Base-by-base conservation (phyloP, 2,329 filamentous ascomycete genomes). In the Arthrocladium fulminans region DNA sequence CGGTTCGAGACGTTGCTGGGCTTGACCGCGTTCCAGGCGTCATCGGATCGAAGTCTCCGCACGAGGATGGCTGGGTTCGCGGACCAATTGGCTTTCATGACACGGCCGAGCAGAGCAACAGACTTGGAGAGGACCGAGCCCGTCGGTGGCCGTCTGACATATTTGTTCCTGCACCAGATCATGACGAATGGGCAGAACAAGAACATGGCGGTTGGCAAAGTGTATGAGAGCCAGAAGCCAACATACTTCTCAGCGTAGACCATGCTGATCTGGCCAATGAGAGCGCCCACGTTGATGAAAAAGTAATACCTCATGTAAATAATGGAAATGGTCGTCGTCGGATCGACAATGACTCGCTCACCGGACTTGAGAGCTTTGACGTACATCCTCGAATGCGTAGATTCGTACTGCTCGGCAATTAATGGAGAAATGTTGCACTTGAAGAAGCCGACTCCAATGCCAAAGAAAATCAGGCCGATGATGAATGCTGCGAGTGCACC, bases 391-490 rank as follows among this genome's bases (percentile, higher is more conserved):
- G 39, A 23, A 4, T 41, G 19, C 53, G 72, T 75, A 2, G 70
- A 74, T 49, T 81, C 76, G 23, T 70, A 73, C 64, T 87, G 83
- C 59, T 87, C 83, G 17, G 81, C 82, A 47, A 87, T 76, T 15
- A 86, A 68, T 0, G 83, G 81, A 0, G 81, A 80, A 37, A 89
- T 84, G 60, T 89, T 89, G 54, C 82, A 78, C 71, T 89, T 90
- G 76, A 89, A 88, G 59, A 86, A 83, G 53, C 85, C 85, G 1
- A 84, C 86, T 37, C 85, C 85, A 24, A 86, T 64, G n/a, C 83
- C 83, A 61, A 88, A 77, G 60, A 88, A 74, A 38, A 85, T 65
- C 55, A 85, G 72, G 20, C 79, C 78, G 24, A 80, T 66, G 2
- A 82, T 64, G 58, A 87, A 84, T 45, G 77, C 80, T 1, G 71